A percentile compares a stretch with the other conserved stretches of the same genome.
These are phyloP conservation scores for Leccinum pachyderme DNA, from an alignment of 1,284 basidiomycete genomes.

Conservation along the genomic window DNA sequence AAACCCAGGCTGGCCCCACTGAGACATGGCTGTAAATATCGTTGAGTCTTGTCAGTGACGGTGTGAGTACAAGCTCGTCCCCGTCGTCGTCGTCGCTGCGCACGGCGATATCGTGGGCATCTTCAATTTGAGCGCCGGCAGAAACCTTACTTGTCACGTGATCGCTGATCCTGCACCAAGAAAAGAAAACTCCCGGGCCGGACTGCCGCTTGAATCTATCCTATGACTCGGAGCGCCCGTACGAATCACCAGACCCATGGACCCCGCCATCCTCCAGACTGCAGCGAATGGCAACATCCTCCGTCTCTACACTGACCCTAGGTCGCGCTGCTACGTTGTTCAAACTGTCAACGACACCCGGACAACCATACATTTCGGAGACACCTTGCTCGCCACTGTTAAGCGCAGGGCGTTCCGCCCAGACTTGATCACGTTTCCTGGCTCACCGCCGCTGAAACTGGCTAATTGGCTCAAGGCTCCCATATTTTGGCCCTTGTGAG, in stretches of 20 bases:
- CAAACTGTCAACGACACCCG: neutral
- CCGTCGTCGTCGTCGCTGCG: neutral
- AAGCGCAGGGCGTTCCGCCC: neutral
- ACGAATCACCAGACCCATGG: no score
- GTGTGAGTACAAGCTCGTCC: neutral
- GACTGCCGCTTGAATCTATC: neutral
- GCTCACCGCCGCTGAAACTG: neutral
- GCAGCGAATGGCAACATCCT: neutral
- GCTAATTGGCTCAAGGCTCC: conserved; percentile 2
- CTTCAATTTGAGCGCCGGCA: conserved; percentile 7
- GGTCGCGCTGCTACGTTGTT: conserved; percentile 2
- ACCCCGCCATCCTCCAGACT: no score
- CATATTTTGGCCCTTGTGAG: neutral
- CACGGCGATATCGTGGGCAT: neutral
- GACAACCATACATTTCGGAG: neutral
- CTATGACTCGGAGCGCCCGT: no score
- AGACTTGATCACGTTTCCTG: conserved; percentile 2
- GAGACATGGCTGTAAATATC: neutral
- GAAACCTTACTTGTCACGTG: no score
- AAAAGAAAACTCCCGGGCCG: neutral
- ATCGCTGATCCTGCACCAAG: no score
- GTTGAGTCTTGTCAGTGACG: neutral
- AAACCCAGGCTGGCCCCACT: conserved; percentile 45
- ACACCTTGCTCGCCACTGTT: neutral
- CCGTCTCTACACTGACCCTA: neutral